A percentile compares a stretch with the other conserved stretches of the same genome.
phyloP scores from a whole-genome alignment of 805 yeast species.

The Sporopachydermia quercuum region DNA sequence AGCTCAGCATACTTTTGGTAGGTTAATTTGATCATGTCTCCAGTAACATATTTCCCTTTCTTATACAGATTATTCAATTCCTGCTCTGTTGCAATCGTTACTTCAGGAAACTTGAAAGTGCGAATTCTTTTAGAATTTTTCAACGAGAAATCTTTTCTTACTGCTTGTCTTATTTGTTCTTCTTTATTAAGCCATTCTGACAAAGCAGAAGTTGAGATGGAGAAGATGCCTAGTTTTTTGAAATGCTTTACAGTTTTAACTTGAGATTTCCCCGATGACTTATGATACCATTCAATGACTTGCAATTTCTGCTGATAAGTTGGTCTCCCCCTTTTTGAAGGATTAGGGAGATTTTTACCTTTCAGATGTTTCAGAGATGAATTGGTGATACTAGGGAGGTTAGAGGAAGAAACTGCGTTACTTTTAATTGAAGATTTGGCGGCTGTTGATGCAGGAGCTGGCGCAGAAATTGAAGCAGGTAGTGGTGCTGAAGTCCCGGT shows the following conservation, averaged over 20 bases:
- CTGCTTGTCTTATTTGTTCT: neutral
- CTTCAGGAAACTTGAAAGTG: neutral
- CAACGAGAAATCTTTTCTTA: neutral
- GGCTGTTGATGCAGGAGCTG: no score
- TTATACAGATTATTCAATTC: slow-evolving; percentile 1
- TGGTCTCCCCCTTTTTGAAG: neutral
- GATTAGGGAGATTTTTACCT: no score
- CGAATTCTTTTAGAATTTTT: neutral
- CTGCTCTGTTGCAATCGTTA: slow-evolving; percentile 1
- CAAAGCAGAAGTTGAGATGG: slow-evolving; percentile 1
- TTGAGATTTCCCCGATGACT: slow-evolving; percentile 1
- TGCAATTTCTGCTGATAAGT: neutral
- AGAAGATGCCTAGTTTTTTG: neutral
- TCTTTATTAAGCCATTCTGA: neutral
- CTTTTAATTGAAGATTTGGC: no score
- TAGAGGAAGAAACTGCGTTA: no score
- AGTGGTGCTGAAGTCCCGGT: no score
- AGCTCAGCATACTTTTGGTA: slow-evolving; percentile 1
- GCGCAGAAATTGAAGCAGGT: no score
- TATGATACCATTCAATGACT: neutral
- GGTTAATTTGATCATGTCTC: neutral
- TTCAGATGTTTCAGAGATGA: no score
- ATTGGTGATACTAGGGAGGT: no score
- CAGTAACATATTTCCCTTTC: neutral
- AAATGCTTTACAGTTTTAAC: neutral